These are phyloP conservation scores for Acmispon strigosus DNA, from an alignment of 306 rosid genomes.

Conservation along the genomic window DNA sequence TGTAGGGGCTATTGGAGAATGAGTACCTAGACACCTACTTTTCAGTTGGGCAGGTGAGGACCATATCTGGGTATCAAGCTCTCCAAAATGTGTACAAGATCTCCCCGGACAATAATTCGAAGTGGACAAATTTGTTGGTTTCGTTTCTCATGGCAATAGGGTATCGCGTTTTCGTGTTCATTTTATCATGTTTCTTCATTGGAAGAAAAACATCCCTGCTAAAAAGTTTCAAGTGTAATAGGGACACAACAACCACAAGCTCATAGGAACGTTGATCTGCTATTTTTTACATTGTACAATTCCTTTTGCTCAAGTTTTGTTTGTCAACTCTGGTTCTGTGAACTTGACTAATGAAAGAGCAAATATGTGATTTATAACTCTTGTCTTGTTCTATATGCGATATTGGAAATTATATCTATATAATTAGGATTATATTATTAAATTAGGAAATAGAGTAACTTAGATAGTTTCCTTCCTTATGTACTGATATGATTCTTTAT, in stretches of 20 bases:
- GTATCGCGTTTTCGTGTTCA: constrained; percentile 61
- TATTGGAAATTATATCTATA: too few relatives aligned
- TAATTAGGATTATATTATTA: too few relatives aligned
- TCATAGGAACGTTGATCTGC: constrained; percentile 35
- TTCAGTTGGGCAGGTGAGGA: constrained; percentile 93
- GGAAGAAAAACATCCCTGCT: constrained; percentile 42
- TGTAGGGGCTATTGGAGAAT: constrained; percentile 88
- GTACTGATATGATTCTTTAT: neutral
- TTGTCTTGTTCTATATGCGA: too few relatives aligned
- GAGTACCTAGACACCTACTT: constrained; percentile 79
- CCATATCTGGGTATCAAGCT: constrained; percentile 89
- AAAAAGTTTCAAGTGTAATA: constrained; percentile 48
- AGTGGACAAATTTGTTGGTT: constrained; percentile 83
- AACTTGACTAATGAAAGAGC: constrained; percentile 33
- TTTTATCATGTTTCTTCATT: constrained; percentile 40
- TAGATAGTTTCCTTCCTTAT: too few relatives aligned
- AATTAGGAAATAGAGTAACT: too few relatives aligned
- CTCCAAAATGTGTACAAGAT: constrained; percentile 66
- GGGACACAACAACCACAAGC: constrained; percentile 46
- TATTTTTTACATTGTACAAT: constrained; percentile 32
- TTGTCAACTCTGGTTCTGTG: constrained; percentile 22
- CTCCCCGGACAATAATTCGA: constrained; percentile 59
- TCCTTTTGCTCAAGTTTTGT: constrained; percentile 24
- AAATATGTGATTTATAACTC: constrained; percentile 7
- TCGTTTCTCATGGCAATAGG: constrained; percentile 84